Base-by-base conservation (phyloP, 2,329 filamentous ascomycete genomes). In the Westerdykella aurantiaca region DNA sequence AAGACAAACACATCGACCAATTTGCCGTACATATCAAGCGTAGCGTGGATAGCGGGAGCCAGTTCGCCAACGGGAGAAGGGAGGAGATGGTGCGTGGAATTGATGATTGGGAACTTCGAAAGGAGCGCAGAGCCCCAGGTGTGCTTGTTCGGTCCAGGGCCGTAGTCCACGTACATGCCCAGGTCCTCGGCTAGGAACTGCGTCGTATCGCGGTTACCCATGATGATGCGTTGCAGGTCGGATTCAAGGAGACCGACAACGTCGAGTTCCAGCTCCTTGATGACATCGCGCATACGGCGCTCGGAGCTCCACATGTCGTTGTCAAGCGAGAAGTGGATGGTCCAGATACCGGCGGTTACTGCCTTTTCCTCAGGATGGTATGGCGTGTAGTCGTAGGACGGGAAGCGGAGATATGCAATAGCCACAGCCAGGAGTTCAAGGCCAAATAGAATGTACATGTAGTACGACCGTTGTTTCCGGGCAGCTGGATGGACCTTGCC, bases 251-350 rank as follows among this genome's bases (percentile, higher is more conserved):
- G 79, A n/a, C 93, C 93, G 38, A 98, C 79, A 5, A 98, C 88
- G 61, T 98, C 93, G n/a, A 98, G 73, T 69, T 98, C 93, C n/a
- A 95, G 74, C 60, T 97, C 93, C 61, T 88, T 83, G 69, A 95
- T 84, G 12, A 95, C 75, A 72, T 96, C 85, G 46, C 88, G 85
- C 82, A 95, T 94, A 50, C 93, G 89, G 57, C 86, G 82, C 69
- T 98, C 93, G 0, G 91, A 95, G 9, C 88, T 91, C 88, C 89
- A 97, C 90, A 97, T 96, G 66, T 96, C 86, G 58, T 98, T 97
- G 71, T 98, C 93, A 16, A 98, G 81, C 12, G 87, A 90, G 68
- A 98, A 98, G 71, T 98, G 93, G 44, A 97, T 90, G 0, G 93
- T 98, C 93, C 93, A 98, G 66, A 98, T 97, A 55, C 93, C 93